These are phyloP conservation scores for Dothistroma pini DNA, from an alignment of 2,329 filamentous ascomycete genomes.

Conservation along the genomic window DNA sequence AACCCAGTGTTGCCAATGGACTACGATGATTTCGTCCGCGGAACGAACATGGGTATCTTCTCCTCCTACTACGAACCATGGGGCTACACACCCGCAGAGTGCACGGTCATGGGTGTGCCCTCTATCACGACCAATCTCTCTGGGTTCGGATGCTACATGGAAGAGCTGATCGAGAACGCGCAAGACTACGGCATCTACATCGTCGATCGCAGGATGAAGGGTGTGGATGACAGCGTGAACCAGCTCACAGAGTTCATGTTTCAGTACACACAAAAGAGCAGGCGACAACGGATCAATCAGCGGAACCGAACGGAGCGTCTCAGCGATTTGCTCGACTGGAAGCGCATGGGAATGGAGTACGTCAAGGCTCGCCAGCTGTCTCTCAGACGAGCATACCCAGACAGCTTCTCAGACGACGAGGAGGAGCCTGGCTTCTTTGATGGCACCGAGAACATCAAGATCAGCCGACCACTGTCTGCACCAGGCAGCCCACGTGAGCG, in stretches of 20 bases:
- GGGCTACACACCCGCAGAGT: conserved; percentile 98
- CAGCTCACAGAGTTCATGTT: conserved; percentile 90
- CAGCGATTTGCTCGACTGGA: conserved; percentile 96
- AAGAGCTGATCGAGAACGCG: conserved; percentile 96
- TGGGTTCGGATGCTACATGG: conserved; percentile 99
- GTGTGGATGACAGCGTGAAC: conserved; percentile 95
- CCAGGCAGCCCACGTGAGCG: conserved; percentile 89
- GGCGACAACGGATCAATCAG: conserved; percentile 97
- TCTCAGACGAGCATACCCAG: conserved; percentile 83
- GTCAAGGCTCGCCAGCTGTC: conserved; percentile 95
- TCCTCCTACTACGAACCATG: conserved; percentile 98
- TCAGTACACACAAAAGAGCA: conserved; percentile 89
- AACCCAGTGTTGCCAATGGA: conserved; percentile 94
- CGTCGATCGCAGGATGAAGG: conserved; percentile 91
- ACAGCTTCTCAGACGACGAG: conserved; percentile 71
- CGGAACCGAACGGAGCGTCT: conserved; percentile 93
- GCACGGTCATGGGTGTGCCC: conserved; percentile 97
- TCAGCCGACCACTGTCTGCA: conserved; percentile 88
- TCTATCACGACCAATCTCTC: conserved; percentile 98
- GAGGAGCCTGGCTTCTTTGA: conserved; percentile 83
- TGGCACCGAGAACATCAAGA: conserved; percentile 81
- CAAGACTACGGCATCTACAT: conserved; percentile 99
- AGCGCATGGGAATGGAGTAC: conserved; percentile 99
- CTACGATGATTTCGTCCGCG: conserved; percentile 97
- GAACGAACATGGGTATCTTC: conserved; percentile 93